These are phyloP conservation scores for Pestalotiopsis sp. DNA, from an alignment of 2,329 filamentous ascomycete genomes.

Conservation along the genomic window DNA sequence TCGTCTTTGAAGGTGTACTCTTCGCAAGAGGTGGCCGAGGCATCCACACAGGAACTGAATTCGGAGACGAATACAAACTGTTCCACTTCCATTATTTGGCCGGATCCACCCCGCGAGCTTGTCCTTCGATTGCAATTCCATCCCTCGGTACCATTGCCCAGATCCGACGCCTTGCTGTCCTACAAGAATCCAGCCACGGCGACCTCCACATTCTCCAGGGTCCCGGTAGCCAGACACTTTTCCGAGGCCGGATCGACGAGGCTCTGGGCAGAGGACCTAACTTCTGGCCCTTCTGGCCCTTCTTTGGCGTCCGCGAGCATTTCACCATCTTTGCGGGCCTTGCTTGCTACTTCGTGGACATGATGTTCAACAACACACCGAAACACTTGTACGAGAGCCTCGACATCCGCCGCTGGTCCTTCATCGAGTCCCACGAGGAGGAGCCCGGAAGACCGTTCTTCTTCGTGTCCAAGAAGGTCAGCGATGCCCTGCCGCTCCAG, in stretches of 20 bases:
- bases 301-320: neutral
- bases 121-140: neutral
- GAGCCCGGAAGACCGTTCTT: neutral
- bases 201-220: neutral
- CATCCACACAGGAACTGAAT: too few species aligned
- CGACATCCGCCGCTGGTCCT: neutral
- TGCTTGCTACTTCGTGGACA: neutral
- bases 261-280: neutral
- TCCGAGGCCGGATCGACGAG: neutral
- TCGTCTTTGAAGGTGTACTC: neutral
- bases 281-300: neutral
- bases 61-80: too few species aligned
- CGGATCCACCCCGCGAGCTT: too few species aligned
- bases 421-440: neutral
- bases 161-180: neutral
- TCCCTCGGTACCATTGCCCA: neutral
- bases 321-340: neutral
- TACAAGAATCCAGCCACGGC: neutral
- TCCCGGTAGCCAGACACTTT: too few species aligned
- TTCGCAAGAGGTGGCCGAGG: neutral
- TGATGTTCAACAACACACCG: neutral
- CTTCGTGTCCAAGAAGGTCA: neutral
- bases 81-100: neutral
- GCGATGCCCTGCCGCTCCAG: too few species aligned
- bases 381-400: neutral